Conservation (phyloP, 2,329 filamentous ascomycete species). For the Aspergillus felis region DNA sequence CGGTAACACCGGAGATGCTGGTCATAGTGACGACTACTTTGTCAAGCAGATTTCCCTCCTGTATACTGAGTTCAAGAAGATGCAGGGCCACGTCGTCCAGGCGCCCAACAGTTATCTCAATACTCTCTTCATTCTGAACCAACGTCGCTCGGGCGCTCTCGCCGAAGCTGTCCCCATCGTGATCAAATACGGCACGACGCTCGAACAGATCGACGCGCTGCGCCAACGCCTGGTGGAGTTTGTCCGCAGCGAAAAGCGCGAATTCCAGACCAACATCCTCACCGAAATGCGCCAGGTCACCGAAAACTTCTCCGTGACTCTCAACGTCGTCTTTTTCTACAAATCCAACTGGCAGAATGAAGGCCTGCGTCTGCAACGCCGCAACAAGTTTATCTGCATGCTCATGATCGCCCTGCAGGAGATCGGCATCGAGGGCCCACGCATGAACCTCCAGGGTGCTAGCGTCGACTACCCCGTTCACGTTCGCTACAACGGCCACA, state of each 20-base stretch:
- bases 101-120: slow-evolving; percentile 93
- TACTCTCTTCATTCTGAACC: slow-evolving; percentile 89
- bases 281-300: slow-evolving; percentile 77
- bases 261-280: slow-evolving; percentile 80
- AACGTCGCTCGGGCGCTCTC: slow-evolving; percentile 80
- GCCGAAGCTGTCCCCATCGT: slow-evolving; percentile 80
- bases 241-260: slow-evolving; percentile 78
- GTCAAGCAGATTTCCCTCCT: slow-evolving; percentile 90
- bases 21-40: slow-evolving; percentile 88
- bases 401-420: slow-evolving; percentile 82
- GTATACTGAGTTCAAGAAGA: slow-evolving; percentile 98
- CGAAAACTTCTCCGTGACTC: slow-evolving; percentile 77
- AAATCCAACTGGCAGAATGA: slow-evolving; percentile 98
- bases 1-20: slow-evolving; percentile 74
- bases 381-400: slow-evolving; percentile 92
- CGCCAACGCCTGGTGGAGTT: slow-evolving; percentile 78
- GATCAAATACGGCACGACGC: slow-evolving; percentile 83
- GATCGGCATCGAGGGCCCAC: slow-evolving; percentile 79
- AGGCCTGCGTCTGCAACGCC: slow-evolving; percentile 77
- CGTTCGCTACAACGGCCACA: slow-evolving; percentile 49
- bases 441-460: slow-evolving; percentile 66
- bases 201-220: slow-evolving; percentile 77
- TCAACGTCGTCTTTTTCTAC: slow-evolving; percentile 97
- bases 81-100: slow-evolving; percentile 94
- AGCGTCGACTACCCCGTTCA: slow-evolving; percentile 65